A percentile compares a stretch with the other conserved stretches of the same genome.
phyloP scores from a whole-genome alignment of 2,329 filamentous ascomycete genomes.

The Neospermospora avenae region DNA sequence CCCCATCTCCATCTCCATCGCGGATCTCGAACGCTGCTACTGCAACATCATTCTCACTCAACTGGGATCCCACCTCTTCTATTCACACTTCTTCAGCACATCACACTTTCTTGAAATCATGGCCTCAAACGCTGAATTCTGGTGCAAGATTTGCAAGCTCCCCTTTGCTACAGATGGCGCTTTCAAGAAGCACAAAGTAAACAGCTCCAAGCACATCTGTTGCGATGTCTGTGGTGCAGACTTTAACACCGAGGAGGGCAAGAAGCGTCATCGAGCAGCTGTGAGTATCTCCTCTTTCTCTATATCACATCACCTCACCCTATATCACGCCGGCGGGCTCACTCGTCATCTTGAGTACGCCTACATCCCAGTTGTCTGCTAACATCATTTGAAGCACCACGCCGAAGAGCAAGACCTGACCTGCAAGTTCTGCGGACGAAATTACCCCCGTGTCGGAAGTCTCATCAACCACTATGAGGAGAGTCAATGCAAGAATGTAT shows the following conservation, averaged over 20 bases:
- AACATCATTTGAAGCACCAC: constrained; percentile 16
- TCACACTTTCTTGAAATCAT: neutral
- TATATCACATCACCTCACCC: neutral
- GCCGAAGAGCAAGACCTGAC: constrained; percentile 20
- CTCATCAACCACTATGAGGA: constrained; percentile 26
- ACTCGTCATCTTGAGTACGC: neutral
- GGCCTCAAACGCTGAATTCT: neutral
- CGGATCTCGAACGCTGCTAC: too few species aligned
- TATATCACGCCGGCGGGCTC: too few species aligned
- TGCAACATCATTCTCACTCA: neutral
- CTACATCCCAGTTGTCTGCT: neutral
- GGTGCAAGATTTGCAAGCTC: constrained; percentile 6
- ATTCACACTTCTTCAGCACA: neutral
- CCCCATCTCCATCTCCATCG: too few species aligned
- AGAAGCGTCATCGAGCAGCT: constrained; percentile 12
- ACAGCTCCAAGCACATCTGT: constrained; percentile 1
- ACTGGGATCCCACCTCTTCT: neutral
- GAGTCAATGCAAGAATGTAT: constrained; percentile 12
- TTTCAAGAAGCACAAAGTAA: constrained; percentile 8
- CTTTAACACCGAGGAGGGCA: constrained; percentile 10
- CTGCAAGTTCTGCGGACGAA: constrained; percentile 20
- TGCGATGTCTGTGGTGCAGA: constrained; percentile 14
- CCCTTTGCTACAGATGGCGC: neutral
- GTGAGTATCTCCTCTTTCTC: neutral
- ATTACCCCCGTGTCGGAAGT: constrained; percentile 24